These are phyloP conservation scores for Cyathus pygmaeus DNA, from an alignment of 1,284 basidiomycete species.

Conservation along the genomic window DNA sequence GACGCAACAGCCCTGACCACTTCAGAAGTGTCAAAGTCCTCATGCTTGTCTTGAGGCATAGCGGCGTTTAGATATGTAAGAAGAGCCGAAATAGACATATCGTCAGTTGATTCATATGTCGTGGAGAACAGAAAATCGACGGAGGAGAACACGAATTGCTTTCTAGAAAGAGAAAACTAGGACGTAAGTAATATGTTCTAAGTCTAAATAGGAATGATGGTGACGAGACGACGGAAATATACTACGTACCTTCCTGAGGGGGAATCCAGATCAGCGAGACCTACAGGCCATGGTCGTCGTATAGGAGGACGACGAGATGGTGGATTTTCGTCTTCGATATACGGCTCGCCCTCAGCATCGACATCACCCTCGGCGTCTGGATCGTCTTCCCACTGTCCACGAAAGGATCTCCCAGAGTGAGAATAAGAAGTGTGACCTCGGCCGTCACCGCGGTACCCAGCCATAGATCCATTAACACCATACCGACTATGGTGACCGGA, in stretches of 20 bases:
- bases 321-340: conserved; percentile 27
- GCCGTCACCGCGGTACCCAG: not conserved
- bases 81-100: conserved; percentile 71
- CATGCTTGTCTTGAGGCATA: conserved; percentile 78
- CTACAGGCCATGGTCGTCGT: conserved; percentile 48
- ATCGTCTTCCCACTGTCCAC: conserved; percentile 16
- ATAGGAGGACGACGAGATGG: conserved; percentile 15
- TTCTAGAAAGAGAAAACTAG: conserved; percentile 42
- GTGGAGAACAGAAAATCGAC: conserved; percentile 69
- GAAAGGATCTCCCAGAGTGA: not conserved
- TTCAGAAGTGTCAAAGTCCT: conserved; percentile 80
- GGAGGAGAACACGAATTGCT: conserved; percentile 66
- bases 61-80: conserved; percentile 78
- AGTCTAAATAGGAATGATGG: not conserved
- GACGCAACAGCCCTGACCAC: conserved; percentile 66
- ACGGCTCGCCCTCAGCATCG: conserved; percentile 41
- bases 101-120: conserved; percentile 71
- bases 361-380: conserved; percentile 38
- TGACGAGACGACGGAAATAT: conserved; percentile 1
- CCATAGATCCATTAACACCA: not conserved
- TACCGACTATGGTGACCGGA: conserved; percentile 6
- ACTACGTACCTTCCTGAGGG: conserved; percentile 62
- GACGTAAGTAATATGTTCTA: not conserved
- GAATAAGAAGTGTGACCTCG: not conserved
- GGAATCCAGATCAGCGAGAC: conserved; percentile 66